Percentiles rank a stretch among this genome's conserved stretches.
Evolutionary conservation across 1,284 basidiomycete genomes (phyloP).

Genomic region (Ustilago loliicola): DNA sequence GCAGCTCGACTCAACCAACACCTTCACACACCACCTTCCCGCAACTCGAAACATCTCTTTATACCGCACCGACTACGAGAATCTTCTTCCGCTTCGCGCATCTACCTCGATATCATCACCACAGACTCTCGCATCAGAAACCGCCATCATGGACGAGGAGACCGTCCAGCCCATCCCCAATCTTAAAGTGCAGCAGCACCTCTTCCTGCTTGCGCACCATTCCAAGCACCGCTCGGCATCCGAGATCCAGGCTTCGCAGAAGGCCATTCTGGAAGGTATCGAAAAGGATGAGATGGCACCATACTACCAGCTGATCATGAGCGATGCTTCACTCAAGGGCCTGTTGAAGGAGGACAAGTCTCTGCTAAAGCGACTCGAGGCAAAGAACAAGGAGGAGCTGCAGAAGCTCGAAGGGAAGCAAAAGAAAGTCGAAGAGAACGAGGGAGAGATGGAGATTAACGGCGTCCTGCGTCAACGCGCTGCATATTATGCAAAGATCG

Average conservation of each 20-base stretch:
- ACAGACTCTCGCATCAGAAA: not conserved
- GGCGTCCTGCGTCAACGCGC: constrained; percentile 88
- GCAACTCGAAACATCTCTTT: not conserved
- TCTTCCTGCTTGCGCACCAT: constrained; percentile 65
- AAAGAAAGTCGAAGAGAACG: constrained; percentile 87
- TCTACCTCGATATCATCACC: not conserved
- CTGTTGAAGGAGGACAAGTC: constrained; percentile 73
- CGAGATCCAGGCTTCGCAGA: constrained; percentile 74
- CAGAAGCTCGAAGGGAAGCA: constrained; percentile 83
- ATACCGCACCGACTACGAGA: not conserved
- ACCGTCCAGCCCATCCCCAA: constrained; percentile 67
- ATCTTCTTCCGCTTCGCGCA: not conserved
- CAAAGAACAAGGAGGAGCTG: constrained; percentile 82
- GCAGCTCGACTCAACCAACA: constrained; percentile 41
- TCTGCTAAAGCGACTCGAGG: constrained; percentile 80
- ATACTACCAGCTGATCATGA: constrained; percentile 63
- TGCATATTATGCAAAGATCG: constrained; percentile 87
- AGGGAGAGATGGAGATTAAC: constrained; percentile 93
- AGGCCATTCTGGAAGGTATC: constrained; percentile 81
- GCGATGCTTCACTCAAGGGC: constrained; percentile 68
- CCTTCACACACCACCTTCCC: constrained; percentile 9
- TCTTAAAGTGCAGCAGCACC: constrained; percentile 66
- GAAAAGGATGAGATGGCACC: constrained; percentile 77
- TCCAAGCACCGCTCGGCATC: constrained; percentile 26
- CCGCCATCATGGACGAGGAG: constrained; percentile 63